Base-by-base conservation (phyloP, 2,329 filamentous ascomycete genomes). In the Colletotrichum plurivorum region DNA sequence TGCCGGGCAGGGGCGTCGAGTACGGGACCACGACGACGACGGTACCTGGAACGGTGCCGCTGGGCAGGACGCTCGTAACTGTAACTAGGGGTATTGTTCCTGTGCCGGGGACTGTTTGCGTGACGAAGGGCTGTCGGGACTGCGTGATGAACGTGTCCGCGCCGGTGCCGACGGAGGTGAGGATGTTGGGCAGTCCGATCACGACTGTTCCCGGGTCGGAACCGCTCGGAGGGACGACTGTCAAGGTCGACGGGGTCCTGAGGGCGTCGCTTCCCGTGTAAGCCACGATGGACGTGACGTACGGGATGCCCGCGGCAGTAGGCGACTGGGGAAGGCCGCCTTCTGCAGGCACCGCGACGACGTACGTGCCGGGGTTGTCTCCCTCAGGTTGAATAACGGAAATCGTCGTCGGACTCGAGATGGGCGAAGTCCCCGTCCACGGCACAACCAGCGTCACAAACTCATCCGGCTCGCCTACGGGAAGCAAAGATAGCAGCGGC, bases 171-270 rank as follows among this genome's bases (percentile, higher is more conserved):
- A n/a, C 39, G 3, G 62, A 43, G 1, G 39, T 13, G 2, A 25
- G 7, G 10, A 61, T 16, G 5, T 31, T 46, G 1, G 63, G 63
- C 16, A 66, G 20, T 2, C 63, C 63, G 27, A 68, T 46, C 9
- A 72, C 15, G 7, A 70, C 67, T 0, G 69, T 70, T 8, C 66
- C 69, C 15, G 64, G 45, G 16, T 53, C 27, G 5, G 22, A 56
- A 6, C 65, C 64, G 9, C 61, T 71, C 5, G 67, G 68, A 7
- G 53, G 48, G 3, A 70, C 41, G 7, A 70, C 51, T 6, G 57
- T 61, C 7, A 71, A 62, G 5, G 69, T 71, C 2, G 66, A 69
- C 27, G 59, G 54, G 13, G 48, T 36, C 5, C 55, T 64, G 18
- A 54, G 48, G n/a, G 55, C 63, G 6, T 51, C 41, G 12, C 25